Evolutionary conservation across 257 asterid genomes (phyloP), one percentile per base, ranked within the genome.

Genomic region (Fraxinus americana): DNA sequence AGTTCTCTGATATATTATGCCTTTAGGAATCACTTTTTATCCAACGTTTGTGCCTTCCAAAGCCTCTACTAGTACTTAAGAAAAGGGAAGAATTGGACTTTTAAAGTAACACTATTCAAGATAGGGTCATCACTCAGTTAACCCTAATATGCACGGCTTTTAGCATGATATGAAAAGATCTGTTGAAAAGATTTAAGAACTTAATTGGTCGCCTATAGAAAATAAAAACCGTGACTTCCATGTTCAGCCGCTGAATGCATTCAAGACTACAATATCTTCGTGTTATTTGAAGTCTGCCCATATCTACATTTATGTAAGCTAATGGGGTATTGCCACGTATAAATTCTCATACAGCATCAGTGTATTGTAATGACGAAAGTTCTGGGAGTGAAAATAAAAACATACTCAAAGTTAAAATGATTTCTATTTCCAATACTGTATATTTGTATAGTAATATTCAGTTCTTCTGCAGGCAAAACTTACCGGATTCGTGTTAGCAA

Each of bases 401-500:
- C 65, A 45, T 13, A 2, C 19, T 45, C 34, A 8, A 39, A 39
- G 45, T 39, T 8, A 9, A 39, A 39, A 8, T 1, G 13, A 41
- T 13, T 50, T 71, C 72, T 8, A 34, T 76, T 75, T 50, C 38
- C 30, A 75, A 50, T 50, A 38, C 9, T 81, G 29, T 72, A 71
- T 19, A 34, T 65, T 71, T 41, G 14, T 10, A 41, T 41, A 11
- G 77, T 82, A 76, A 79, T 70, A 45, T 63, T 65, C 17, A 67
- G 75, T 70, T 68, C 59, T 77, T 76, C 48, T 71, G 88, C 80
- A 85, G 90, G 90, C 32, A 87, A 78, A 77, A 87, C 87, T 54
- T 87, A 87, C 78, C 80, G 89, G 25, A 8, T 87, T 57, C 89
- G 90, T 70, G 89, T 87, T 25, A 85, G 84, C 83, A 87, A 87